Evolutionary conservation across 2,329 filamentous ascomycete genomes (phyloP).

Genomic region (Lachnellula hyalina): DNA sequence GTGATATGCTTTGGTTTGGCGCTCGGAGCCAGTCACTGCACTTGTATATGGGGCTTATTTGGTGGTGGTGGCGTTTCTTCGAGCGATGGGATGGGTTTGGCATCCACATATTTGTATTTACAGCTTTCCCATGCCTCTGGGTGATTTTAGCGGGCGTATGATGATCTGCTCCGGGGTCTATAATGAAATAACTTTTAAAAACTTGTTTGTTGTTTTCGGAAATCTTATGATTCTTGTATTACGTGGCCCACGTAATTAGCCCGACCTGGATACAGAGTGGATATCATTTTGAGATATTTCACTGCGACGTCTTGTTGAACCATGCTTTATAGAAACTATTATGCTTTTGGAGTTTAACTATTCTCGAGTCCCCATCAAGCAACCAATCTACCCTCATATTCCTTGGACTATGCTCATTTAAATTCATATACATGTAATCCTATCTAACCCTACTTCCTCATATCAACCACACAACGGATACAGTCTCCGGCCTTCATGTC

Average conservation of each 20-base stretch:
- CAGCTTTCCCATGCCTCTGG: not conserved
- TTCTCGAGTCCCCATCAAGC: not conserved
- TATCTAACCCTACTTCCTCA: conserved; percentile 32
- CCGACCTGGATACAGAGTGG: not conserved
- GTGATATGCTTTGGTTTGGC: not conserved
- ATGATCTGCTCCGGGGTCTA: not conserved
- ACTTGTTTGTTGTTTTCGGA: not conserved
- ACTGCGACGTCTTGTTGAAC: not conserved
- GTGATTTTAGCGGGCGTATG: conserved; percentile 12
- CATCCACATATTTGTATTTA: conserved; percentile 9
- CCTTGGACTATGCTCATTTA: not conserved
- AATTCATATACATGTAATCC: not conserved
- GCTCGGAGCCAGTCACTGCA: not conserved
- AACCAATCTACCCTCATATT: not conserved
- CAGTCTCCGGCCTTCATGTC: conserved; percentile 96
- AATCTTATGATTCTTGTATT: not conserved
- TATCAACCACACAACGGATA: conserved; percentile 85
- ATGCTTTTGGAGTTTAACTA: not conserved
- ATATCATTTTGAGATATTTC: not conserved
- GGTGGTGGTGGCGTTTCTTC: conserved; percentile 9
- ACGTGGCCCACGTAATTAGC: not conserved
- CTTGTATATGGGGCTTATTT: not conserved
- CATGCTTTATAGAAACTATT: not conserved
- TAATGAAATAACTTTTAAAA: not conserved
- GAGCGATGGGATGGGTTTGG: not conserved